Evolutionary conservation across 345 rosid species (phyloP), one percentile per base, ranked within the genome.

Genomic region (Noccaea bulbosa): DNA sequence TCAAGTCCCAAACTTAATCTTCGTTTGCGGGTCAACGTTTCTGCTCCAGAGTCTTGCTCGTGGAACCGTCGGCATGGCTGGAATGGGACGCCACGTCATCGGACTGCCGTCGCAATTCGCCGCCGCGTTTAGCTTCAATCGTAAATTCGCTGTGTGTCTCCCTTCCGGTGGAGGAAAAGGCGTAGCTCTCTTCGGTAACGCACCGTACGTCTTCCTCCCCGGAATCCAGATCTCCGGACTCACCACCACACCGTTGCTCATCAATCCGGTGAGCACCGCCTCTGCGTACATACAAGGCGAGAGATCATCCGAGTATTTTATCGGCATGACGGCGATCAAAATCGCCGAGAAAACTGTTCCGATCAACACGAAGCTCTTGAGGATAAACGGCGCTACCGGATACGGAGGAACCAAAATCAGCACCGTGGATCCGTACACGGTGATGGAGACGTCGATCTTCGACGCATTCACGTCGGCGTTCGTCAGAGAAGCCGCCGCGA

Each of bases 111-210:
- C 85, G 0, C 87, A 81, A 62, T 79, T 88, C 12, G 70, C 88
- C 12, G 57, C 87, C 0, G 67, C 83, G 3, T 88, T 88, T 68
- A 86, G 88, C 75, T 86, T 85, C 52, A 6, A 58, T 6, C 71
- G 87, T 30, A 88, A 84, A 55, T 86, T 88, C 33, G 87, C 85
- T 0, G 59, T 89, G 11, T 89, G 92, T 70, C 76, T 90, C 6
- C 11, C 82, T 12, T 63, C 81, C 20, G 20, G 20, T 2, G 9
- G 77, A 20, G 22, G 78, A 15, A 67, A 55, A 7, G 92, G 92
- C 0, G 84, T 83, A 35, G 75, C 82, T 7, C 78, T 86, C 52
- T 87, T 83, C 46, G 92, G 92, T 0, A 72, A 83, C 44, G 83
- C 86, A 1, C 84, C 87, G 5, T 86, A 86, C 65, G 71, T 73